Conservation (phyloP, 495 filamentous ascomycete genomes). For the Podospora bellae-mahoneyi region DNA sequence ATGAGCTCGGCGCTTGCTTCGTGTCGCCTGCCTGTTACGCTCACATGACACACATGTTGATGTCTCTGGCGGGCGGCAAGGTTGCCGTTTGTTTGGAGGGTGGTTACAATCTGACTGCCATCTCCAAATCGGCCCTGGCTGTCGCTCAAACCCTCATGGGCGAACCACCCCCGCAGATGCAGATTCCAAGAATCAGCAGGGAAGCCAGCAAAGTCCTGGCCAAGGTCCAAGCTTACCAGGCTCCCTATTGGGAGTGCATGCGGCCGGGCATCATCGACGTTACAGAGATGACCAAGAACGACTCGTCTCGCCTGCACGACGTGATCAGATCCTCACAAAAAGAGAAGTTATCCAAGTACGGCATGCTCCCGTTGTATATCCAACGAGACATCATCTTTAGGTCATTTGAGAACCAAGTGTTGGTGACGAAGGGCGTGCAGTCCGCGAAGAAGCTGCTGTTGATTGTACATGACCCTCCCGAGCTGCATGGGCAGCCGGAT, state of each 20-base stretch:
- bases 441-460: slow-evolving; percentile 56
- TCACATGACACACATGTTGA: slow-evolving; percentile 99
- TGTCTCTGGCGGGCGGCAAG: slow-evolving; percentile 89
- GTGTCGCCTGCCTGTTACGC: slow-evolving; percentile 89
- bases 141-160: slow-evolving; percentile 93
- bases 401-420: slow-evolving; percentile 83
- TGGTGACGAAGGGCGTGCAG: slow-evolving; percentile 60
- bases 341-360: slow-evolving; percentile 61
- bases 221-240: slow-evolving; percentile 51
- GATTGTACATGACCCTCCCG: slow-evolving; percentile 82
- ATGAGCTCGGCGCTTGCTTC: slow-evolving; percentile 86
- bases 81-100: slow-evolving; percentile 91
- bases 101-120: slow-evolving; percentile 90
- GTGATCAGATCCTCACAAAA: slow-evolving; percentile 71
- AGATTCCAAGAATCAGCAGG: slow-evolving; percentile 46
- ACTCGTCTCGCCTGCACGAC: slow-evolving; percentile 51
- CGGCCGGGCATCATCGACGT: slow-evolving; percentile 47
- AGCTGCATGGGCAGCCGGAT: slow-evolving; percentile 65
- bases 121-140: slow-evolving; percentile 84
- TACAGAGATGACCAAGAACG: slow-evolving; percentile 35
- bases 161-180: slow-evolving; percentile 75
- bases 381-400: slow-evolving; percentile 65
- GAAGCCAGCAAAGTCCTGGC: slow-evolving; percentile 49
- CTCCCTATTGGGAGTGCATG: slow-evolving; percentile 62
- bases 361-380: slow-evolving; percentile 73